Percentiles rank a stretch among this genome's conserved stretches.
Evolutionary conservation across 768 basidiomycete species (phyloP).

Genomic region (Russula compacta): DNA sequence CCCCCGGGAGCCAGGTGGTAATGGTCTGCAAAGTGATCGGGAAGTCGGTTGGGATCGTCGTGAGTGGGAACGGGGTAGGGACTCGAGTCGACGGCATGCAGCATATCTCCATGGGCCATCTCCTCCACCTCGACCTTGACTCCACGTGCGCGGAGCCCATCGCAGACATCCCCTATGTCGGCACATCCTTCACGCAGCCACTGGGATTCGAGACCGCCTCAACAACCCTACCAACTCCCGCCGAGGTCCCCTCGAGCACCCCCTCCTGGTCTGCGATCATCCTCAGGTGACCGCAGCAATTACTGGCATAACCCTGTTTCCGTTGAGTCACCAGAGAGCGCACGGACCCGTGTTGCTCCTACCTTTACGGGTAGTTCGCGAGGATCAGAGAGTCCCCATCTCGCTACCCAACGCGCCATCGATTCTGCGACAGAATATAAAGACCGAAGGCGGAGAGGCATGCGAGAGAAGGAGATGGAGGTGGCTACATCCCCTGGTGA

Average conservation of each 20-base stretch:
- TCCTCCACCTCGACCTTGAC: slow-evolving; percentile 33
- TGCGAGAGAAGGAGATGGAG: slow-evolving; percentile 20
- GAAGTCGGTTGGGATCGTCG: slow-evolving; percentile 58
- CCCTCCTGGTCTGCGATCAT: slow-evolving; percentile 6
- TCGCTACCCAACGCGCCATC: slow-evolving; percentile 26
- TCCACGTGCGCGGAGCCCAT: slow-evolving; percentile 32
- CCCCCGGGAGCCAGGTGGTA: slow-evolving; percentile 39
- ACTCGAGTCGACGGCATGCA: slow-evolving; percentile 17
- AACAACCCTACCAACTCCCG: slow-evolving; percentile 29
- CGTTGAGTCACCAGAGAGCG: slow-evolving; percentile 21
- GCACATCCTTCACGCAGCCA: slow-evolving; percentile 40
- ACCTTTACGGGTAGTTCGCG: slow-evolving; percentile 30
- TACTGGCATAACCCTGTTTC: slow-evolving; percentile 9
- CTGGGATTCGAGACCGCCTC: slow-evolving; percentile 50
- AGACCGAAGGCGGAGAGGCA: slow-evolving; percentile 32
- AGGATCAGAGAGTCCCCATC: slow-evolving; percentile 50
- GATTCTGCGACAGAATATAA: slow-evolving; percentile 36
- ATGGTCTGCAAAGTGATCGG: slow-evolving; percentile 38
- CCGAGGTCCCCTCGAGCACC: slow-evolving; percentile 18
- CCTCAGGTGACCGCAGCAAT: slow-evolving; percentile 5
- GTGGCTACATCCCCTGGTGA: slow-evolving; percentile 6
- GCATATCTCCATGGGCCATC: slow-evolving; percentile 27
- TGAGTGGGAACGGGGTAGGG: slow-evolving; percentile 43
- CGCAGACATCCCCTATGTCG: slow-evolving; percentile 49
- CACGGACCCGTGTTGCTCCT: slow-evolving; percentile 24